phyloP scores from a whole-genome alignment of 2,329 filamentous ascomycete species.

The Thermothelomyces thermophilus region DNA sequence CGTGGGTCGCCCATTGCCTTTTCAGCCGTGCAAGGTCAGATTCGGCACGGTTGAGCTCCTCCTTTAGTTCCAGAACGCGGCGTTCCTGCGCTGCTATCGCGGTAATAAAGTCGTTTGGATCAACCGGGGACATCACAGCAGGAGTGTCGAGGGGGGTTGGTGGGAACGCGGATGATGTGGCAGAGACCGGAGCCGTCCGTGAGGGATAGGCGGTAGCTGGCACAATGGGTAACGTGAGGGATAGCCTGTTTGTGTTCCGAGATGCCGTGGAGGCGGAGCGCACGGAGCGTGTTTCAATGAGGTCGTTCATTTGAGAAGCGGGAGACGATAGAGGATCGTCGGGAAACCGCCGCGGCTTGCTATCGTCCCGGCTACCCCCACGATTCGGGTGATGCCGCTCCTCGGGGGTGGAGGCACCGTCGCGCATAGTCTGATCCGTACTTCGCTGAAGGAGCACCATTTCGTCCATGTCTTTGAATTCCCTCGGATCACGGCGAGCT shows the following conservation, averaged over 20 bases:
- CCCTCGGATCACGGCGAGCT: neutral
- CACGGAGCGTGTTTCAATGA: slow-evolving; percentile 38
- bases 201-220: slow-evolving; percentile 46
- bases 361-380: slow-evolving; percentile 15
- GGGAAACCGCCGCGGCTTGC: slow-evolving; percentile 27
- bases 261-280: slow-evolving; percentile 49
- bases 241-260: slow-evolving; percentile 51
- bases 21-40: slow-evolving; percentile 69
- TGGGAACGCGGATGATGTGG: slow-evolving; percentile 38
- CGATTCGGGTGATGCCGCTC: slow-evolving; percentile 10
- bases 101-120: slow-evolving; percentile 68
- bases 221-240: slow-evolving; percentile 56
- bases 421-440: slow-evolving; percentile 23
- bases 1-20: slow-evolving; percentile 72
- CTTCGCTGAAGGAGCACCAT: slow-evolving; percentile 22
- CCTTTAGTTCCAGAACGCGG: slow-evolving; percentile 79
- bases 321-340: slow-evolving; percentile 34
- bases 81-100: slow-evolving; percentile 89
- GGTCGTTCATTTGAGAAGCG: slow-evolving; percentile 31
- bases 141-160: slow-evolving; percentile 45
- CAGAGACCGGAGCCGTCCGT: slow-evolving; percentile 44
- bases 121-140: slow-evolving; percentile 39
- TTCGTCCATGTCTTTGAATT: slow-evolving; percentile 18
- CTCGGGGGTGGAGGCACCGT: slow-evolving; percentile 13
- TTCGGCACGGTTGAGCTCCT: slow-evolving; percentile 83